Base-by-base conservation (phyloP, 805 yeast genomes). In the Schwanniomyces pseudopolymorphus region DNA sequence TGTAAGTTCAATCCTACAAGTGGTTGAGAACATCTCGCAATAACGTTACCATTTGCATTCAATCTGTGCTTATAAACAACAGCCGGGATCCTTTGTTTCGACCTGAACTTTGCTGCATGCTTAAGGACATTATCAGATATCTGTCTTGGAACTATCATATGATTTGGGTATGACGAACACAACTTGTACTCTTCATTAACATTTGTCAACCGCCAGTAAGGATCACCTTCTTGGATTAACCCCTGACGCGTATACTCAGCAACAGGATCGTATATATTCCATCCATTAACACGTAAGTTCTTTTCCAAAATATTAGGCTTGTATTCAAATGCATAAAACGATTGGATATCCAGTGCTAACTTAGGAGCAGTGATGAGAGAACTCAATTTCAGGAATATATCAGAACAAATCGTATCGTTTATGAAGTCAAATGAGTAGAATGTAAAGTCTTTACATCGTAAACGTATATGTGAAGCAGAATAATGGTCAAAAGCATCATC, bases 1-100 rank as follows among this genome's bases (percentile, higher is more conserved):
- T 90, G 96, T 14, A 71, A 46, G 48, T 89, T 90, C 14, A 94
- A 57, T 0, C 99, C 98, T 0, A 91, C 91, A 52, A 92, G 66
- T 0, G 99, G 99, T 67, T 94, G 99, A 2, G 97, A 76, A 56
- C 96, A 88, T 47, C 99, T 74, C 0, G 94, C 84, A 14, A 94
- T 89, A 1, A 94, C 78, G 58, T 94, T 84, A 1, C 84, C 83
- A 55, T 81, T 89, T 38, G 75, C 68, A 10, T 65, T 62, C 4
- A 53, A 56, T 42, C 77, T 65, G 62, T 90, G 87, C 58, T 79
- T 84, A 64, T 90, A 94, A 1, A 91, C 79, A 36, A 94, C 67
- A 0, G 83, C 85, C 0, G 98, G 98, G 4, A 94, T 78, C 51
- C 99, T 70, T 48, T 78, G 80, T 60, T 92, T 91, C 0, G 97